phyloP scores from a whole-genome alignment of 1,284 basidiomycete genomes.

The Singerocomus inundabilis region DNA sequence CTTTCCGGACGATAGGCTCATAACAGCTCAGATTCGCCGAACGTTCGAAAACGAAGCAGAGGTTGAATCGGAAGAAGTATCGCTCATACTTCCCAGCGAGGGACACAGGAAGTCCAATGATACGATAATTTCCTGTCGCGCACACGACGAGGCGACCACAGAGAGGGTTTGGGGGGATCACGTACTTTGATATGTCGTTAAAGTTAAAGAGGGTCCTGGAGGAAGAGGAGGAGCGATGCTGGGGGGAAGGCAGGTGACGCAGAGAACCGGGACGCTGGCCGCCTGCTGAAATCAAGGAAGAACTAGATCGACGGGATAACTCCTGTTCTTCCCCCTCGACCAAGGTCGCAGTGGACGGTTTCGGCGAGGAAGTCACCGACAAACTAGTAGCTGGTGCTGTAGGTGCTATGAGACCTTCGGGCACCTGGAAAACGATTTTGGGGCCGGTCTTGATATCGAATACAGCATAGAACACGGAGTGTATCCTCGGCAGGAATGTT shows the following conservation, averaged over 20 bases:
- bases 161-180: slow-evolving; percentile 85
- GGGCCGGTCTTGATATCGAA: slow-evolving; percentile 84
- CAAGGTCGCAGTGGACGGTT: slow-evolving; percentile 44
- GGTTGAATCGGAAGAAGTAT: slow-evolving; percentile 92
- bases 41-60: slow-evolving; percentile 95
- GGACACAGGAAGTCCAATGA: slow-evolving; percentile 87
- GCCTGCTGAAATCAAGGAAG: slow-evolving; percentile 44
- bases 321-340: slow-evolving; percentile 38
- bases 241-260: slow-evolving; percentile 45
- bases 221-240: slow-evolving; percentile 48
- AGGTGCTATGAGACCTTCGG: slow-evolving; percentile 74
- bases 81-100: slow-evolving; percentile 73
- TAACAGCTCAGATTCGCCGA: slow-evolving; percentile 90
- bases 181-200: slow-evolving; percentile 87
- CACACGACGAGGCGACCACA: slow-evolving; percentile 88
- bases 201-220: slow-evolving; percentile 81
- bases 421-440: slow-evolving; percentile 87
- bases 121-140: slow-evolving; percentile 69
- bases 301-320: slow-evolving; percentile 46
- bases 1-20: slow-evolving; percentile 94
- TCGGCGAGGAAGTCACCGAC: slow-evolving; percentile 43
- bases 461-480: slow-evolving; percentile 85
- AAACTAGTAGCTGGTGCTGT: slow-evolving; percentile 30
- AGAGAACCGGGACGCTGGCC: slow-evolving; percentile 43
- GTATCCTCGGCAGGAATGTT: slow-evolving; percentile 76